phyloP scores from a whole-genome alignment of 306 rosid genomes.

The Glycine latifolia region DNA sequence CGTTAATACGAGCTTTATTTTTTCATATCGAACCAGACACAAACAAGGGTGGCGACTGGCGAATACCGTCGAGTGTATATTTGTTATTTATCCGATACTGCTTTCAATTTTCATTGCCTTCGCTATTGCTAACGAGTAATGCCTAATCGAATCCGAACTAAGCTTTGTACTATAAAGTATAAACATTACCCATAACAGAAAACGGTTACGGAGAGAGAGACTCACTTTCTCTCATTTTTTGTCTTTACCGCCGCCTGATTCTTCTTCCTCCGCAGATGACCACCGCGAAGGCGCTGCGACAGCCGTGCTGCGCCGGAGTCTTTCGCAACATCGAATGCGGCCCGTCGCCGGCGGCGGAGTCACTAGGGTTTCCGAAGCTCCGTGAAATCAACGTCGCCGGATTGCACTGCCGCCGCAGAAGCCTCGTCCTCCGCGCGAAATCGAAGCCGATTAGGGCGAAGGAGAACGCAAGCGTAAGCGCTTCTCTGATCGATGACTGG shows the following conservation, averaged over 20 bases:
- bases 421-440: conserved; percentile 40
- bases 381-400: conserved; percentile 55
- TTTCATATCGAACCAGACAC: not conserved
- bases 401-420: conserved; percentile 22
- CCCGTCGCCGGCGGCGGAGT: conserved; percentile 37
- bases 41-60: not conserved
- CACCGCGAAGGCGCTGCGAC: conserved; percentile 14
- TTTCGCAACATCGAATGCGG: conserved; percentile 50
- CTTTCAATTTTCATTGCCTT: not conserved
- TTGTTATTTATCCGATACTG: not conserved
- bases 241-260: not conserved
- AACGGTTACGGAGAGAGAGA: conserved; percentile 43
- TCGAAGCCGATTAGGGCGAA: conserved; percentile 58
- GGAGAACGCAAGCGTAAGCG: conserved; percentile 25
- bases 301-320: conserved; percentile 31
- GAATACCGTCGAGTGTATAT: not conserved
- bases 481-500: conserved; percentile 36
- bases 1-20: no score
- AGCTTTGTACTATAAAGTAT: not conserved
- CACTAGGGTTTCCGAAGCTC: conserved; percentile 50
- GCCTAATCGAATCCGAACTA: conserved; percentile 9
- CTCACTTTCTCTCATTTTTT: not conserved
- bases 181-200: conserved; percentile 45
- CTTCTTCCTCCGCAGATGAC: conserved; percentile 44
- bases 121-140: not conserved